Evolutionary conservation across 2,329 filamentous ascomycete species (phyloP).

Genomic region (Cordyceps sp.): DNA sequence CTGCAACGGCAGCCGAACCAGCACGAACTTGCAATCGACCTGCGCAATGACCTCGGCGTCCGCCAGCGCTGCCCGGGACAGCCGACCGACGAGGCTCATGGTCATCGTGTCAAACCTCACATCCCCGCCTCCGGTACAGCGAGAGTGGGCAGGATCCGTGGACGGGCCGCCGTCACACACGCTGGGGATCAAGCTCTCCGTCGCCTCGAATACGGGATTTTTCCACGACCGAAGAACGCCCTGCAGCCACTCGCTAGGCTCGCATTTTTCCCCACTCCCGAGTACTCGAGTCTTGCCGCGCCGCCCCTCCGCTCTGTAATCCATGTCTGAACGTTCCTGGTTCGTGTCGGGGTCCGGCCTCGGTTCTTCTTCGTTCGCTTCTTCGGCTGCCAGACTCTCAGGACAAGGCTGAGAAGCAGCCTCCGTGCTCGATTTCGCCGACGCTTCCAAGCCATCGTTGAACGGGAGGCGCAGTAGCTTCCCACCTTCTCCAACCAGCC

Average conservation of each 20-base stretch:
- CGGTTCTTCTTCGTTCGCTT: no score
- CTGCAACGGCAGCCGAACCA: conserved; percentile 38
- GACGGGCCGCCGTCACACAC: conserved; percentile 9
- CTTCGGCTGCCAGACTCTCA: no score
- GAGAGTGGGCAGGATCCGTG: conserved; percentile 1
- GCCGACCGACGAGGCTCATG: conserved; percentile 18
- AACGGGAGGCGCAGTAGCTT: conserved; percentile 28
- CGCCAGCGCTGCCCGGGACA: conserved; percentile 47
- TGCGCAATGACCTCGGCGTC: conserved; percentile 57
- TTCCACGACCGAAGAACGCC: conserved; percentile 49
- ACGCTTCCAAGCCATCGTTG: conserved; percentile 10
- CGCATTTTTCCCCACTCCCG: no score
- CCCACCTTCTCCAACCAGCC: conserved; percentile 23
- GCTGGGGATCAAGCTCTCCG: conserved; percentile 27
- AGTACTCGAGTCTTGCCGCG: no score
- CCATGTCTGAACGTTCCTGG: no score
- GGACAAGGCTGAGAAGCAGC: no score
- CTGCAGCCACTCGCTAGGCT: conserved; percentile 36
- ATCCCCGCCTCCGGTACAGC: conserved; percentile 3
- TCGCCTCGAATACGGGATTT: conserved; percentile 55
- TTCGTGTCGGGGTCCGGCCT: no score
- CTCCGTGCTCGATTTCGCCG: no score
- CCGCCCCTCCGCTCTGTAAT: no score
- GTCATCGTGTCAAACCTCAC: conserved; percentile 14
- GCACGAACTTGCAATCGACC: conserved; percentile 79